phyloP scores from a whole-genome alignment of 106 monocot species.

The Phalaenopsis equestris region DNA sequence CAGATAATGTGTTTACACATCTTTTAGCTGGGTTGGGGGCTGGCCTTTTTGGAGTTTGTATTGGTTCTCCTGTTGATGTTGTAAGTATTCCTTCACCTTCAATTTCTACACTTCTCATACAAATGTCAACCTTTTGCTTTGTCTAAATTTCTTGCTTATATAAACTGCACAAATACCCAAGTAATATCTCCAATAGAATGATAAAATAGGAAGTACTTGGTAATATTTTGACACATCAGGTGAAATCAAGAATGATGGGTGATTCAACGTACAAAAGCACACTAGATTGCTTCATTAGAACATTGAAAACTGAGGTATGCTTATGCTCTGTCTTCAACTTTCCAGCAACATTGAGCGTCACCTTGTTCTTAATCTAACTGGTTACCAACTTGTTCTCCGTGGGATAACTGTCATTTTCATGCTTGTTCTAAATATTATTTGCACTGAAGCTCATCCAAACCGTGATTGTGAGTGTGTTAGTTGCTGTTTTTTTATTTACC shows the following conservation, averaged over 20 bases:
- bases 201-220: neutral
- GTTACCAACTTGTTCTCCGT: too few species aligned
- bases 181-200: neutral
- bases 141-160: neutral
- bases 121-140: neutral
- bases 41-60: constrained; percentile 87
- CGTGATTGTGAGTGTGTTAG: neutral
- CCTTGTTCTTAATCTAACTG: neutral
- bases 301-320: constrained; percentile 22
- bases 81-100: neutral
- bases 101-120: neutral
- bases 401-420: too few species aligned
- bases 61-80: constrained; percentile 86
- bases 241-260: constrained; percentile 38
- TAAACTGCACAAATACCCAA: neutral
- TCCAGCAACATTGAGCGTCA: neutral
- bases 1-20: constrained; percentile 86
- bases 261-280: constrained; percentile 34
- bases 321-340: neutral
- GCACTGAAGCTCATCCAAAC: neutral
- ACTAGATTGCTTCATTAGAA: constrained; percentile 31
- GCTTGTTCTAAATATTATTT: neutral
- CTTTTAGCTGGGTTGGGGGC: constrained; percentile 85
- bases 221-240: constrained; percentile 3
- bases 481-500: neutral